Percentiles rank a stretch among this genome's conserved stretches.
phyloP scores from a whole-genome alignment of 345 rosid genomes.

The Limnanthes douglasii region DNA sequence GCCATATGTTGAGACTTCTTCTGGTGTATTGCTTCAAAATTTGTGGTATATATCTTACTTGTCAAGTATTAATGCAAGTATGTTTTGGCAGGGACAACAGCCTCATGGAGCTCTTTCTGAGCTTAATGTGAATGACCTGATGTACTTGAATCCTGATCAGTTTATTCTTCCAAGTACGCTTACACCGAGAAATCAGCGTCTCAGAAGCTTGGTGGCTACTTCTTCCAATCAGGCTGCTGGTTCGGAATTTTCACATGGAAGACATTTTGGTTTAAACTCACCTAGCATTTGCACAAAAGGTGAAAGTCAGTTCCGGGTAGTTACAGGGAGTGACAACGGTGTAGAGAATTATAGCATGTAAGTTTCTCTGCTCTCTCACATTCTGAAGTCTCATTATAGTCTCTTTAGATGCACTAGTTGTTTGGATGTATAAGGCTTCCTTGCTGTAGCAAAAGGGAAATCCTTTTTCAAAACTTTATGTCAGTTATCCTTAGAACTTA shows the following conservation, averaged over 20 bases:
- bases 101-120: conserved; percentile 41
- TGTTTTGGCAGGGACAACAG: conserved; percentile 26
- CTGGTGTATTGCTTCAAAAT: conserved; percentile 2
- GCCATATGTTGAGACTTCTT: background rate
- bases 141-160: conserved; percentile 45
- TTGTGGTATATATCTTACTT: background rate
- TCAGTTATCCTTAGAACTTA: too few species aligned
- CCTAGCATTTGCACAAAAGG: conserved; percentile 36
- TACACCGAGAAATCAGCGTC: conserved; percentile 39
- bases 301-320: conserved; percentile 12
- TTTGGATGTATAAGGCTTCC: conserved; percentile 3
- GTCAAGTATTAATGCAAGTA: background rate
- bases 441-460: too few species aligned
- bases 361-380: conserved; percentile 8
- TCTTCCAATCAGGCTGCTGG: conserved; percentile 21
- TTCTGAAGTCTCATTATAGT: background rate
- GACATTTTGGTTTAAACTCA: conserved; percentile 25
- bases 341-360: conserved; percentile 56
- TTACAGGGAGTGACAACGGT: conserved; percentile 21
- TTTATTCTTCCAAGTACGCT: conserved; percentile 17
- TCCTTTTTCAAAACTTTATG: too few species aligned
- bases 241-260: conserved; percentile 30
- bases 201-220: conserved; percentile 21
- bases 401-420: conserved; percentile 1
- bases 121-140: conserved; percentile 29